Percentiles rank a stretch among this genome's conserved stretches.
These are phyloP conservation scores for Sphaerulina vaccinii DNA, from an alignment of 2,329 filamentous ascomycete genomes.

Conservation along the genomic window DNA sequence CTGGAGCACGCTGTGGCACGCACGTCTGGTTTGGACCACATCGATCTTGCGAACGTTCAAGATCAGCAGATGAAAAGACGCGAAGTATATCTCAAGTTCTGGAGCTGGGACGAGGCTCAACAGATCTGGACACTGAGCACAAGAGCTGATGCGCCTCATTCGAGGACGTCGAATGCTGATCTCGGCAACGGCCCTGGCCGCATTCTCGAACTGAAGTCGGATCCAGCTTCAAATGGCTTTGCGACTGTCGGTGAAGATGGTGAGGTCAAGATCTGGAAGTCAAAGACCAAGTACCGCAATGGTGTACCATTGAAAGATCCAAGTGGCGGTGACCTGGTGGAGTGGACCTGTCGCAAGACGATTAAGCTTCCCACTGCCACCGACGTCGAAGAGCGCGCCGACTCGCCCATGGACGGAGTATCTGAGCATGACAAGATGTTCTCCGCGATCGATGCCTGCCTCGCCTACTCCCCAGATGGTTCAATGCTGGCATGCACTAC, in stretches of 20 bases:
- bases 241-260: conserved; percentile 83
- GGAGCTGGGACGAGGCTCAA: conserved; percentile 63
- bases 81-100: conserved; percentile 88
- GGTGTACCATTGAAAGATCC: conserved; percentile 64
- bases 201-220: conserved; percentile 71
- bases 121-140: conserved; percentile 71
- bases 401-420: conserved; percentile 36
- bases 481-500: conserved; percentile 70
- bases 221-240: conserved; percentile 69
- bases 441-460: conserved; percentile 53
- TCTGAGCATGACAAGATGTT: conserved; percentile 38
- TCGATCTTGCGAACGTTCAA: conserved; percentile 35
- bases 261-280: conserved; percentile 76
- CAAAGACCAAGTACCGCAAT: conserved; percentile 66
- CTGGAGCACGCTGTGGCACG: conserved; percentile 54
- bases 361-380: conserved; percentile 41
- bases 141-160: conserved; percentile 80
- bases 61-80: conserved; percentile 52
- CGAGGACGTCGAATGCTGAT: conserved; percentile 32
- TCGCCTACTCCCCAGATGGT: conserved; percentile 81
- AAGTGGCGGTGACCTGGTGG: conserved; percentile 60
- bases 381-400: conserved; percentile 34
- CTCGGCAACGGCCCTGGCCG: conserved; percentile 43
- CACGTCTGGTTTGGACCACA: conserved; percentile 15
- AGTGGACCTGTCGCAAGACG: conserved; percentile 69